These are phyloP conservation scores for Neurospora sp. DNA, from an alignment of 495 filamentous ascomycete genomes.

Conservation along the genomic window DNA sequence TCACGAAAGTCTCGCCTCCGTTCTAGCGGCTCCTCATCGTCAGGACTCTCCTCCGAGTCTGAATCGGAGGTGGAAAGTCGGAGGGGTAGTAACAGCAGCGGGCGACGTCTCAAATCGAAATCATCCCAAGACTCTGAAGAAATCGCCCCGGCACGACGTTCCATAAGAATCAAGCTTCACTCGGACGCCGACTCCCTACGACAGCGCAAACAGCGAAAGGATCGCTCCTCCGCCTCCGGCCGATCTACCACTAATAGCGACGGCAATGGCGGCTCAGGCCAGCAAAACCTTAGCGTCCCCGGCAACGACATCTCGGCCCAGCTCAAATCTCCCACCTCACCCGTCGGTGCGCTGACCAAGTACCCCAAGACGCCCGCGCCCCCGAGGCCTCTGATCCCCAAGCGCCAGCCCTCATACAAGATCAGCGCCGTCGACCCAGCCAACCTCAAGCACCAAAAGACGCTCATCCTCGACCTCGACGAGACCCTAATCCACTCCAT, in stretches of 20 bases:
- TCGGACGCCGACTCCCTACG: constrained; percentile 59
- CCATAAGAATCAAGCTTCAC: constrained; percentile 84
- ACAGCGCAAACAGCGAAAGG: constrained; percentile 49
- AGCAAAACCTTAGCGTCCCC: constrained; percentile 4
- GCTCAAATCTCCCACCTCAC: constrained; percentile 86
- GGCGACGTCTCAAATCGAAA: constrained; percentile 43
- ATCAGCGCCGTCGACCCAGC: constrained; percentile 30
- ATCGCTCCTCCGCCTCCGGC: constrained; percentile 27
- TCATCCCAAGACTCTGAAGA: constrained; percentile 46
- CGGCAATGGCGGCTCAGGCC: not conserved
- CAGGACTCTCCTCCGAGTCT: constrained; percentile 47
- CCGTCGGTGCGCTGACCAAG: constrained; percentile 67
- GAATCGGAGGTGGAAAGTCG: constrained; percentile 40
- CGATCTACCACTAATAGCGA: constrained; percentile 4
- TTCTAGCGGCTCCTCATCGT: constrained; percentile 53
- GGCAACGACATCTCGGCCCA: constrained; percentile 37
- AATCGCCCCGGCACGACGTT: constrained; percentile 56
- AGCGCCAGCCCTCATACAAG: constrained; percentile 73
- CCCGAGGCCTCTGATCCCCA: constrained; percentile 80
- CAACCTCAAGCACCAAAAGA: constrained; percentile 60
- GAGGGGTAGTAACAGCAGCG: constrained; percentile 11
- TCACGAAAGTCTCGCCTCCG: constrained; percentile 26
- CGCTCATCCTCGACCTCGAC: constrained; percentile 88
- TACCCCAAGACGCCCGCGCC: constrained; percentile 85
- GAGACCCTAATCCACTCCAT: constrained; percentile 97